Evolutionary conservation across 1,139 yeast genomes (phyloP).

Genomic region (Arxiozyma heterogenica): DNA sequence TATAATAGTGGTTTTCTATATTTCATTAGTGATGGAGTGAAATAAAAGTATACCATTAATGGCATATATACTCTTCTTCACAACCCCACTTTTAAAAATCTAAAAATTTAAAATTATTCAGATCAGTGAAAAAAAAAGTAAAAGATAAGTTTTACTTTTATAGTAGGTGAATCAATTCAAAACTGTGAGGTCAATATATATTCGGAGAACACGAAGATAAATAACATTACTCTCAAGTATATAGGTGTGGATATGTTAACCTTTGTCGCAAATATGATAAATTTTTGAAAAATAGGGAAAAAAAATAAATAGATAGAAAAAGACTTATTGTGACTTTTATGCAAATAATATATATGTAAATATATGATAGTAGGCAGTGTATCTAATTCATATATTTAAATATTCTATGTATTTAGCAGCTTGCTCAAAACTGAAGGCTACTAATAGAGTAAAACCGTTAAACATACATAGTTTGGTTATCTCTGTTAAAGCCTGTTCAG

Average conservation of each 20-base stretch:
- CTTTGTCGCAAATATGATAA: not conserved
- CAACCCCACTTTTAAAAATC: not conserved
- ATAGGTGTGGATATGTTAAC: no score
- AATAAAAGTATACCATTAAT: not conserved
- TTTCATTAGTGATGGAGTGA: not conserved
- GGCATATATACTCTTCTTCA: no score
- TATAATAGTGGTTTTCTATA: not conserved
- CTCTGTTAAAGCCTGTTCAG: slow-evolving; percentile 58
- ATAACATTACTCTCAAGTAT: not conserved
- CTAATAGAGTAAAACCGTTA: slow-evolving; percentile 58
- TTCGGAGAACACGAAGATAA: not conserved
- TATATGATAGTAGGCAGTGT: not conserved
- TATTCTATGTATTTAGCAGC: slow-evolving; percentile 66
- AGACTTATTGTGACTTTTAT: no score
- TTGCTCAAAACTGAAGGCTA: slow-evolving; percentile 79
- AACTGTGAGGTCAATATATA: not conserved
- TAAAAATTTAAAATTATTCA: no score
- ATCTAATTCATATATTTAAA: slow-evolving; percentile 16
- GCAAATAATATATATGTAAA: not conserved
- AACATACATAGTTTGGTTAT: slow-evolving; percentile 62
- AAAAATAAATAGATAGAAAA: no score
- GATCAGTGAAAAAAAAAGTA: not conserved
- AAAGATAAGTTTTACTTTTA: no score
- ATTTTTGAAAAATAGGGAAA: no score
- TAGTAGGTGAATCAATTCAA: not conserved